These are phyloP conservation scores for Penicillium expansum DNA, from an alignment of 2,329 filamentous ascomycete genomes.

Conservation along the genomic window DNA sequence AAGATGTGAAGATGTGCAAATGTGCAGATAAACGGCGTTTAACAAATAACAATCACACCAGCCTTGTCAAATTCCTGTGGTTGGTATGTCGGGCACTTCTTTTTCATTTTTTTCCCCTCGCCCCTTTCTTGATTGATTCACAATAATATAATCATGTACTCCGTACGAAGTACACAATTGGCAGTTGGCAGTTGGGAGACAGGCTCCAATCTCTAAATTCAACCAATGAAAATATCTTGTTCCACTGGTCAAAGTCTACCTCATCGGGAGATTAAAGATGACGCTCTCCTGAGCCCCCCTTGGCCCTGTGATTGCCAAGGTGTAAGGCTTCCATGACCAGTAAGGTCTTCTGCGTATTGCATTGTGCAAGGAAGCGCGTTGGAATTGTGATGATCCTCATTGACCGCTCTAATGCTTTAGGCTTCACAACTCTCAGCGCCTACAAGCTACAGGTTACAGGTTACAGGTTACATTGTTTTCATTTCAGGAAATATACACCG, in stretches of 20 bases:
- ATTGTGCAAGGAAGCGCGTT: slow-evolving; percentile 1
- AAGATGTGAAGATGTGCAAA: not conserved
- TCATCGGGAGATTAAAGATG: slow-evolving; percentile 3
- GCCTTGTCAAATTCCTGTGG: slow-evolving; percentile 7
- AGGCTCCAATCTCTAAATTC: slow-evolving; percentile 1
- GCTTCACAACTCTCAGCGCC: not conserved
- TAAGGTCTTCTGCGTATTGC: not conserved
- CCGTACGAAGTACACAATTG: not conserved
- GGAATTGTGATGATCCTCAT: not conserved
- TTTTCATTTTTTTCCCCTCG: not conserved
- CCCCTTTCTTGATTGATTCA: not conserved
- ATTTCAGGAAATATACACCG: not conserved
- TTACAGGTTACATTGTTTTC: not conserved
- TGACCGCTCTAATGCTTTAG: not conserved
- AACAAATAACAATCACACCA: not conserved
- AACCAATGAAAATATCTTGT: not conserved
- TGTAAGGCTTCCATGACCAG: not conserved
- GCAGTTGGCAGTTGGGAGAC: not conserved
- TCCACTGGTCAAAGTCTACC: not conserved
- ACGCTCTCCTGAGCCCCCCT: not conserved
- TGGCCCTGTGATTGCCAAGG: not conserved
- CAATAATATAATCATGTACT: not conserved
- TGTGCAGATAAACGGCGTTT: not conserved
- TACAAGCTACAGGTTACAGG: not conserved
- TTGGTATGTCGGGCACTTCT: slow-evolving; percentile 9